These are phyloP conservation scores for Noccaea caerulescens DNA, from an alignment of 345 rosid species.

Conservation along the genomic window DNA sequence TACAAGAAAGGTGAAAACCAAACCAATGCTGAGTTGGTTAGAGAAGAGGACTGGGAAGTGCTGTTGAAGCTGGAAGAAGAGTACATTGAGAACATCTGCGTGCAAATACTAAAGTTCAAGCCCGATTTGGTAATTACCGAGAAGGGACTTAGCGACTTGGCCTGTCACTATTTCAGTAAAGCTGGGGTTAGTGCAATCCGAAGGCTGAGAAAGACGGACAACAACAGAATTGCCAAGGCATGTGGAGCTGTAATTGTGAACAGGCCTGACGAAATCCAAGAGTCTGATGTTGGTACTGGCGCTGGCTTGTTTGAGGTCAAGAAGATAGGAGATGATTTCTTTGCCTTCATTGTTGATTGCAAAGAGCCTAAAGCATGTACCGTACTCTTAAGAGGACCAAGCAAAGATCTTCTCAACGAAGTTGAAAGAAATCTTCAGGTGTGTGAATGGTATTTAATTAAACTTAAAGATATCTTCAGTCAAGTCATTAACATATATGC, in stretches of 20 bases:
- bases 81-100: slow-evolving; percentile 77
- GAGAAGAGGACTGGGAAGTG: slow-evolving; percentile 92
- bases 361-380: slow-evolving; percentile 96
- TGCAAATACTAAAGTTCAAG: slow-evolving; percentile 83
- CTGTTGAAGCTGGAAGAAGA: slow-evolving; percentile 92
- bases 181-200: slow-evolving; percentile 95
- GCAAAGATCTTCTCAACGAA: slow-evolving; percentile 96
- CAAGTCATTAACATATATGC: not conserved
- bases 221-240: slow-evolving; percentile 94
- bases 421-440: slow-evolving; percentile 98
- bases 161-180: slow-evolving; percentile 89
- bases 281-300: slow-evolving; percentile 93
- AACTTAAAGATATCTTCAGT: not conserved
- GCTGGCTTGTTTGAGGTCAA: slow-evolving; percentile 95
- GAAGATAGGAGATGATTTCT: slow-evolving; percentile 95
- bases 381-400: slow-evolving; percentile 92
- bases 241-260: slow-evolving; percentile 96
- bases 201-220: slow-evolving; percentile 90
- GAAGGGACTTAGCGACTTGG: slow-evolving; percentile 97
- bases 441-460: slow-evolving; percentile 17
- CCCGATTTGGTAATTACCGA: slow-evolving; percentile 92
- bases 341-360: slow-evolving; percentile 87
- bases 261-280: slow-evolving; percentile 94
- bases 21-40: slow-evolving; percentile 89
- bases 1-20: slow-evolving; percentile 99